These are phyloP conservation scores for Craterostigma plantagineum DNA, from an alignment of 257 asterid species.

Conservation along the genomic window DNA sequence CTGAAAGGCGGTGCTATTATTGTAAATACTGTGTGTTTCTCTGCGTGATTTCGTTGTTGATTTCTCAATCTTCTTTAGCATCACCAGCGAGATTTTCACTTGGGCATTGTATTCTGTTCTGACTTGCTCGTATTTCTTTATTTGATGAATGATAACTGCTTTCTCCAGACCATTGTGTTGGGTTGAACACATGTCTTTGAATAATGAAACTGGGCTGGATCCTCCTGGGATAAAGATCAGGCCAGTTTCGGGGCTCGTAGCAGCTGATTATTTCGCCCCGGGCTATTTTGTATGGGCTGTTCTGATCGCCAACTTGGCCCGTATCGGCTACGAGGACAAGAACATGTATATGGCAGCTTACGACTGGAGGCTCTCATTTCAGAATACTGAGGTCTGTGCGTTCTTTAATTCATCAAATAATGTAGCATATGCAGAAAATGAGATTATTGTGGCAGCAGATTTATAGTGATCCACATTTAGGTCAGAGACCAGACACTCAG, in stretches of 20 bases:
- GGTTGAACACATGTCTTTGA: conserved; percentile 89
- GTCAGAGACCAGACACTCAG: conserved; percentile 68
- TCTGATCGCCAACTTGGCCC: conserved; percentile 71
- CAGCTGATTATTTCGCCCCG: conserved; percentile 92
- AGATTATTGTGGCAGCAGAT: neutral
- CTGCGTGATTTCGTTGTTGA: no score
- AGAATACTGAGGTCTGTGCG: conserved; percentile 66
- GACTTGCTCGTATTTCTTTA: no score
- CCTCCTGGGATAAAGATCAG: conserved; percentile 75
- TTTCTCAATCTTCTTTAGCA: no score
- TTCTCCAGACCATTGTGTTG: conserved; percentile 77
- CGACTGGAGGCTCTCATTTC: conserved; percentile 96
- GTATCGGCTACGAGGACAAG: conserved; percentile 90
- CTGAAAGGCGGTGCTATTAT: neutral
- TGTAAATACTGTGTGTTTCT: no score
- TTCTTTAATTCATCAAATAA: no score
- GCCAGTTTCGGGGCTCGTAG: conserved; percentile 91
- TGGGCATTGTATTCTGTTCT: no score
- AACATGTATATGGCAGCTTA: conserved; percentile 95
- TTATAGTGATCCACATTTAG: conserved; percentile 21
- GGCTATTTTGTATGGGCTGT: conserved; percentile 99
- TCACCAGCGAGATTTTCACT: no score
- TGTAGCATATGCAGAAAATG: no score
- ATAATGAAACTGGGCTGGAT: conserved; percentile 89
- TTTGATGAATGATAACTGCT: no score